phyloP scores from a whole-genome alignment of 2,329 filamentous ascomycete genomes.

The Xylariaceae sp. region DNA sequence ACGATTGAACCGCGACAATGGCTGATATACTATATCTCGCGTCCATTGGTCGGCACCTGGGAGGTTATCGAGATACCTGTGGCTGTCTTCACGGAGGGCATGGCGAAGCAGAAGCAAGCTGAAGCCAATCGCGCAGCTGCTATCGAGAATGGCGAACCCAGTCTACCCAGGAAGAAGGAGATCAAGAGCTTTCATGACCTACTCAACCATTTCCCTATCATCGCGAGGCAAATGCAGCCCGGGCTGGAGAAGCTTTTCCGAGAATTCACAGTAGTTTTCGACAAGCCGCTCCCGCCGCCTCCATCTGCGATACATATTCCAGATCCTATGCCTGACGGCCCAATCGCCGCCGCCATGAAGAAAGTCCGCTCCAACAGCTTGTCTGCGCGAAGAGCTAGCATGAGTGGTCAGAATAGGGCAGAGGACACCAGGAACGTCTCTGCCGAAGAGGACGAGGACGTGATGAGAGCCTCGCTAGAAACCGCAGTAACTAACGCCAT shows the following conservation, averaged over 20 bases:
- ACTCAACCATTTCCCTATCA: conserved; percentile 88
- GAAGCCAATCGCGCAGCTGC: conserved; percentile 33
- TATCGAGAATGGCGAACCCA: conserved; percentile 38
- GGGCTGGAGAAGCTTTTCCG: conserved; percentile 85
- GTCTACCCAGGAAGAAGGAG: conserved; percentile 73
- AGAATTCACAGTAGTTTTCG: conserved; percentile 81
- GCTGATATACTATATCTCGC: conserved; percentile 94
- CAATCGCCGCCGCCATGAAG: conserved; percentile 51
- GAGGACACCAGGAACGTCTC: conserved; percentile 62
- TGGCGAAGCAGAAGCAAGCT: conserved; percentile 33
- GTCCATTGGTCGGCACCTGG: conserved; percentile 77
- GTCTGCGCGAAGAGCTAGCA: conserved; percentile 28
- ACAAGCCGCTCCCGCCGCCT: conserved; percentile 76
- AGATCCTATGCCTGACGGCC: conserved; percentile 54
- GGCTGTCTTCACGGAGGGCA: conserved; percentile 52
- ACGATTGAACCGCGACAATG: conserved; percentile 87
- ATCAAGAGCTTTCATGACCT: conserved; percentile 88
- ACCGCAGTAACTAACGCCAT: conserved; percentile 91
- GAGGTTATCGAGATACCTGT: conserved; percentile 70
- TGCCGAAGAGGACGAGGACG: conserved; percentile 84
- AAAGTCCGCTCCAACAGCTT: conserved; percentile 50
- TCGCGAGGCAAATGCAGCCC: conserved; percentile 91
- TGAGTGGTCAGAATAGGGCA: conserved; percentile 34
- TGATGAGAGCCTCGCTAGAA: conserved; percentile 84
- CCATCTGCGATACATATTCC: conserved; percentile 58